Percentiles rank a stretch among this genome's conserved stretches.
Evolutionary conservation across 805 yeast species (phyloP).

Genomic region (Zygosaccharomyces gambellarensis): DNA sequence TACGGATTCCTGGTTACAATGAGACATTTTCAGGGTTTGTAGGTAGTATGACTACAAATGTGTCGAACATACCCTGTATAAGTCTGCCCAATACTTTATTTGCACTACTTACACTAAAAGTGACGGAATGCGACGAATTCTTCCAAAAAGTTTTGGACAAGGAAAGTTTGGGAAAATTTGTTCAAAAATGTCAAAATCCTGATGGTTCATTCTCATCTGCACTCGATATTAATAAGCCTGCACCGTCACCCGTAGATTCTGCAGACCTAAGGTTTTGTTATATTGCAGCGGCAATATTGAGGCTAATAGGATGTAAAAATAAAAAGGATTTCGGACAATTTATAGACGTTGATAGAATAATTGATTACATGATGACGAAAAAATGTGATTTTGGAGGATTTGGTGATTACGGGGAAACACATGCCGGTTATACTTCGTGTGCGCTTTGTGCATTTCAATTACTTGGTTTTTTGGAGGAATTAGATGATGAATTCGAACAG

Average conservation of each 20-base stretch:
- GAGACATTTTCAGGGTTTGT: slow-evolving; percentile 25
- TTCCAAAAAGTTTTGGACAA: slow-evolving; percentile 37
- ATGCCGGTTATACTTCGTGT: slow-evolving; percentile 84
- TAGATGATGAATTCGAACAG: slow-evolving; percentile 27
- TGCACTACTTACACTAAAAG: slow-evolving; percentile 51
- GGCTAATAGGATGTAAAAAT: slow-evolving; percentile 38
- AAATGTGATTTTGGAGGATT: slow-evolving; percentile 65
- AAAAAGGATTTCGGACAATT: slow-evolving; percentile 29
- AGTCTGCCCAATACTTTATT: slow-evolving; percentile 73
- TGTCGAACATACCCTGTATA: slow-evolving; percentile 36
- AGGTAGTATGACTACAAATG: slow-evolving; percentile 18
- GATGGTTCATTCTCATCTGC: slow-evolving; percentile 55
- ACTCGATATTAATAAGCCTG: slow-evolving; percentile 29
- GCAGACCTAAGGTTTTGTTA: slow-evolving; percentile 69
- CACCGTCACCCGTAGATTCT: slow-evolving; percentile 47
- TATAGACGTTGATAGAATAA: slow-evolving; percentile 41
- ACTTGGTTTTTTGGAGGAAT: slow-evolving; percentile 29
- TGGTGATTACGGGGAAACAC: slow-evolving; percentile 62
- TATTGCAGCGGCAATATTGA: slow-evolving; percentile 62
- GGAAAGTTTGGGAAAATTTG: slow-evolving; percentile 46
- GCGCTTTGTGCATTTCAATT: slow-evolving; percentile 60
- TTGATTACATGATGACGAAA: slow-evolving; percentile 35
- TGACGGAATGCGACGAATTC: slow-evolving; percentile 46
- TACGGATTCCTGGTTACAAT: slow-evolving; percentile 34
- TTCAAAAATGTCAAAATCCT: slow-evolving; percentile 54